Evolutionary conservation across 2,329 filamentous ascomycete genomes (phyloP).

Genomic region (Ophiostoma piceae): DNA sequence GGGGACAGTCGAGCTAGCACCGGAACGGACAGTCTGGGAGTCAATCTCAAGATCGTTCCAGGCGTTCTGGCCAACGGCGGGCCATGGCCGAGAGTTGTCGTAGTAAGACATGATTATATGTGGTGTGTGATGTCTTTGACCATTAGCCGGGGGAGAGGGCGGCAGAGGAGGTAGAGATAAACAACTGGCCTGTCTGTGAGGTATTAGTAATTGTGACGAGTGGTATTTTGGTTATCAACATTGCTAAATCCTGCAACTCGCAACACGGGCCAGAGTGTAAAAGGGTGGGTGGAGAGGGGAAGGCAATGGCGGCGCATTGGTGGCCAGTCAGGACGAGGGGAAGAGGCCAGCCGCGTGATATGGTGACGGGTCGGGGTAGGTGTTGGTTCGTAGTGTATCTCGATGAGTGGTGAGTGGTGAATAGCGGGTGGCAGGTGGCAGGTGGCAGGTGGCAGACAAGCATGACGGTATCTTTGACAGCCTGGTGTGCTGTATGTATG

Average conservation of each 20-base stretch:
- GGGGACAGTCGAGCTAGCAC: slow-evolving; percentile 36
- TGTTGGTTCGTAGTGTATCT: neutral
- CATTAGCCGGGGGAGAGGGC: slow-evolving; percentile 9
- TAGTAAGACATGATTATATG: slow-evolving; percentile 31
- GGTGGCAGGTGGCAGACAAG: neutral
- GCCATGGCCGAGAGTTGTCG: slow-evolving; percentile 32
- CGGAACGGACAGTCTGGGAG: slow-evolving; percentile 31
- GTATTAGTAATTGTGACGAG: slow-evolving; percentile 8
- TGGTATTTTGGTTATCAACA: neutral
- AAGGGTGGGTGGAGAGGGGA: slow-evolving; percentile 2
- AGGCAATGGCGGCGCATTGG: neutral
- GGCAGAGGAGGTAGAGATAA: neutral
- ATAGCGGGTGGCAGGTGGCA: neutral
- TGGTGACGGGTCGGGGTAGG: neutral
- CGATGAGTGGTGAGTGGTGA: neutral
- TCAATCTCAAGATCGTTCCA: slow-evolving; percentile 32
- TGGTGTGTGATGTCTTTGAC: neutral
- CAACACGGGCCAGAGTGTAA: neutral
- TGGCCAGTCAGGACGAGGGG: slow-evolving; percentile 17
- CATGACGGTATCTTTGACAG: neutral
- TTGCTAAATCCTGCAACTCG: neutral
- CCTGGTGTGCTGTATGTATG: neutral
- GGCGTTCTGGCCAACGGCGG: slow-evolving; percentile 29
- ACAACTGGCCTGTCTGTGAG: neutral
- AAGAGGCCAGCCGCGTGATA: slow-evolving; percentile 9